phyloP scores from a whole-genome alignment of 345 rosid genomes.

The Mangifera indica region DNA sequence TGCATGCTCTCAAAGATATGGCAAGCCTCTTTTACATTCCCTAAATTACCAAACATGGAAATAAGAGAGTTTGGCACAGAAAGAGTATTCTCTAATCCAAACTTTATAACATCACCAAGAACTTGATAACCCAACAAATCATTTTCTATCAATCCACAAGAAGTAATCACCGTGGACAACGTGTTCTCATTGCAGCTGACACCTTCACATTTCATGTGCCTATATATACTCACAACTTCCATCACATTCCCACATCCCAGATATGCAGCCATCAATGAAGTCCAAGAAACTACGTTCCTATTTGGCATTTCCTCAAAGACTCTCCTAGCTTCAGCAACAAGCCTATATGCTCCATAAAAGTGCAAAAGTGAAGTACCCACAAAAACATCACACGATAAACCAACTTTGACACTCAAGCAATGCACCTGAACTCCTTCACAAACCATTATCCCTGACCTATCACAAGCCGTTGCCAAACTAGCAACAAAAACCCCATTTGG shows the following conservation, averaged over 20 bases:
- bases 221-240: conserved; percentile 50
- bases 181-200: conserved; percentile 62
- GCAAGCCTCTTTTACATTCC: conserved; percentile 46
- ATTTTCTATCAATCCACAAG: conserved; percentile 59
- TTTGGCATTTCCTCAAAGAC: conserved; percentile 81
- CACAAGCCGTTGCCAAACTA: conserved; percentile 76
- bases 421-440: conserved; percentile 72
- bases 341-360: conserved; percentile 61
- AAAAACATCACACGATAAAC: conserved; percentile 64
- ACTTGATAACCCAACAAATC: conserved; percentile 55
- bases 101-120: conserved; percentile 56
- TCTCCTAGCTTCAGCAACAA: conserved; percentile 47
- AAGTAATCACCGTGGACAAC: conserved; percentile 56
- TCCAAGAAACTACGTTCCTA: conserved; percentile 86
- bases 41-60: conserved; percentile 64
- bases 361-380: conserved; percentile 82
- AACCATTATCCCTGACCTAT: conserved; percentile 57
- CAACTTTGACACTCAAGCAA: conserved; percentile 50
- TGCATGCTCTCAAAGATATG: conserved; percentile 50
- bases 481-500: conserved; percentile 64
- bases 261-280: conserved; percentile 80
- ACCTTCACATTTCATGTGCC: conserved; percentile 54
- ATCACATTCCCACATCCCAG: conserved; percentile 48
- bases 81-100: conserved; percentile 52
- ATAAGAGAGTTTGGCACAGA: conserved; percentile 72